Evolutionary conservation across 2,329 filamentous ascomycete species (phyloP).

Genomic region (Mycocentrospora acerina): DNA sequence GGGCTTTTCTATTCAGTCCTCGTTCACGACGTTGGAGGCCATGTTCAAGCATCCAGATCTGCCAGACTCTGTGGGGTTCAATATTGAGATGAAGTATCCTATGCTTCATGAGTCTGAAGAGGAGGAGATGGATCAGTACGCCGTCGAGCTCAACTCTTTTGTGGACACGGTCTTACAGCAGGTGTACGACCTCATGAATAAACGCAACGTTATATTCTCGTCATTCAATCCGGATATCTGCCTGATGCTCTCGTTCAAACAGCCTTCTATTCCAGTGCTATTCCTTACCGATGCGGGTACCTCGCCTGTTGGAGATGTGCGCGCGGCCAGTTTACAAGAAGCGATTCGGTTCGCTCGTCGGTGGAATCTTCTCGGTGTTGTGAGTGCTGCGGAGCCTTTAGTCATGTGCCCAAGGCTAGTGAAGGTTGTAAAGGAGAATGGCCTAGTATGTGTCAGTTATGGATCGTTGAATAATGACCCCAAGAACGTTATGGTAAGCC

Average conservation of each 20-base stretch:
- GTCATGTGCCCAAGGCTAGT: conserved; percentile 88
- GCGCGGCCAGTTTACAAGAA: conserved; percentile 89
- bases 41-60: conserved; percentile 73
- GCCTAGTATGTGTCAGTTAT: conserved; percentile 92
- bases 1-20: conserved; percentile 91
- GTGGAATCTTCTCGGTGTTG: conserved; percentile 93
- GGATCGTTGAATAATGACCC: conserved; percentile 88
- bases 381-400: conserved; percentile 83
- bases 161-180: conserved; percentile 89
- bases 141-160: conserved; percentile 93
- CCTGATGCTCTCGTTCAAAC: conserved; percentile 90
- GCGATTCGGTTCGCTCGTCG: conserved; percentile 90
- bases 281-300: conserved; percentile 91
- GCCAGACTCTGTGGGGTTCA: conserved; percentile 84
- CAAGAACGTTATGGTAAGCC: conserved; percentile 75
- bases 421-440: conserved; percentile 89
- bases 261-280: conserved; percentile 91
- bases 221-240: conserved; percentile 98
- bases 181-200: conserved; percentile 81
- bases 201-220: conserved; percentile 93
- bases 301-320: conserved; percentile 79
- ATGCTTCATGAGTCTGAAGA: conserved; percentile 96
- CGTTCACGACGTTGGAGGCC: conserved; percentile 92
- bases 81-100: conserved; percentile 99
- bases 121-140: conserved; percentile 95